Evolutionary conservation across 306 rosid species (phyloP), one percentile per base, ranked within the genome.

Genomic region (Cicer cuneatum): DNA sequence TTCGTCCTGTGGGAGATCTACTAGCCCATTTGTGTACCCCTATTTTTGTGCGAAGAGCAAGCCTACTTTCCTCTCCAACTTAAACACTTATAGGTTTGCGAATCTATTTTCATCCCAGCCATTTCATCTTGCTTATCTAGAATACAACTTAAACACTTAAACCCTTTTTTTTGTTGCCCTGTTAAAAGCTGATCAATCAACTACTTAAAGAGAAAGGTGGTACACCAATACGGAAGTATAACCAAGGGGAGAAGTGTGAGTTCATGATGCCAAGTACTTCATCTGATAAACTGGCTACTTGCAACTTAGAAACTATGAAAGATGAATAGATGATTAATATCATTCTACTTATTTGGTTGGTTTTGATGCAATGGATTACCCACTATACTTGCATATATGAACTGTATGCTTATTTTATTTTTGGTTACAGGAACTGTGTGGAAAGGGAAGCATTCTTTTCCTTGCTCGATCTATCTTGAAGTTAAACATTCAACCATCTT

Each of bases 361-460:
- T 71, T n/a, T n/a, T 72, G 69, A 21, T 63, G 35, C 47, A 13
- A 68, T 45, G 64, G 7, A 11, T 21, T 77, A 57, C 47, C 8
- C 75, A 51, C 72, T 49, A 41, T 74, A 15, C 39, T 7, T 63
- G 18, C 41, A 38, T 75, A 38, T 53, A 69, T 70, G 35, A 63
- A 56, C 51, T 71, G 40, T 68, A 14, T 66, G 16, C 29, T 10
- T 48, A 24, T 40, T 61, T 69, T 63, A 18, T 61, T 43, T 72
- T 56, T 72, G 10, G 65, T 85, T 74, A 61, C 91, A 92, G 96
- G 96, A 90, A 66, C 85, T 90, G 18, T 92, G 96, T 85, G 83
- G 86, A 68, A 92, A 87, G 72, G 98, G 98, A 18, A 88, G 96
- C 68, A 83, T 92, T 82, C 88, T 92, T 70, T 85, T 86, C 83